Percentiles rank a stretch among this genome's conserved stretches.
phyloP scores from a whole-genome alignment of 129 eudicot species.

The Tagetes erecta region DNA sequence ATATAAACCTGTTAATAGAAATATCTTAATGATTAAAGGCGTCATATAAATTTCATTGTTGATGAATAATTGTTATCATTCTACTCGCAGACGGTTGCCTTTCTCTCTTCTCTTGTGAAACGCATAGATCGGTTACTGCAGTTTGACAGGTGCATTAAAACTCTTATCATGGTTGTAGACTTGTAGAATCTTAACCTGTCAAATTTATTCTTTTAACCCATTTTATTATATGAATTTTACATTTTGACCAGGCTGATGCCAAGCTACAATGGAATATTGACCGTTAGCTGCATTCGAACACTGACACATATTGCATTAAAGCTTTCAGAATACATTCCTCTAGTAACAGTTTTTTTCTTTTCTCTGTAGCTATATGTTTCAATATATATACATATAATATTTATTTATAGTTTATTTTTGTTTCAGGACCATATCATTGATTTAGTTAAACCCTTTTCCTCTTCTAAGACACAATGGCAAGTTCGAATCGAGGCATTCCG shows the following conservation, averaged over 20 bases:
- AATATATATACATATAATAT: not conserved
- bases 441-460: slow-evolving; percentile 63
- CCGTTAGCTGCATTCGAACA: slow-evolving; percentile 78
- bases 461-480: slow-evolving; percentile 56
- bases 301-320: slow-evolving; percentile 77
- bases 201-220: slow-evolving; percentile 15
- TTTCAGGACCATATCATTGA: slow-evolving; percentile 68
- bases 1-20: not conserved
- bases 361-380: not conserved
- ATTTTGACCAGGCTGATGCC: slow-evolving; percentile 73
- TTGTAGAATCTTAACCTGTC: not conserved
- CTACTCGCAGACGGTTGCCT: slow-evolving; percentile 60
- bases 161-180: slow-evolving; percentile 16
- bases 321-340: slow-evolving; percentile 74
- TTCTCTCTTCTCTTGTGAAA: slow-evolving; percentile 74
- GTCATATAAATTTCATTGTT: slow-evolving; percentile 17
- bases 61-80: slow-evolving; percentile 19
- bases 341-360: slow-evolving; percentile 43
- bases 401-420: not conserved
- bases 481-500: slow-evolving; percentile 80
- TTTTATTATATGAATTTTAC: slow-evolving; percentile 13
- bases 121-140: slow-evolving; percentile 88
- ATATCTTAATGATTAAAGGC: slow-evolving; percentile 9
- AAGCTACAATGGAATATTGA: slow-evolving; percentile 87
- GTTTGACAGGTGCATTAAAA: slow-evolving; percentile 75